phyloP scores from a whole-genome alignment of 139 green algal genomes.

The Tetradesmus obliquus region DNA sequence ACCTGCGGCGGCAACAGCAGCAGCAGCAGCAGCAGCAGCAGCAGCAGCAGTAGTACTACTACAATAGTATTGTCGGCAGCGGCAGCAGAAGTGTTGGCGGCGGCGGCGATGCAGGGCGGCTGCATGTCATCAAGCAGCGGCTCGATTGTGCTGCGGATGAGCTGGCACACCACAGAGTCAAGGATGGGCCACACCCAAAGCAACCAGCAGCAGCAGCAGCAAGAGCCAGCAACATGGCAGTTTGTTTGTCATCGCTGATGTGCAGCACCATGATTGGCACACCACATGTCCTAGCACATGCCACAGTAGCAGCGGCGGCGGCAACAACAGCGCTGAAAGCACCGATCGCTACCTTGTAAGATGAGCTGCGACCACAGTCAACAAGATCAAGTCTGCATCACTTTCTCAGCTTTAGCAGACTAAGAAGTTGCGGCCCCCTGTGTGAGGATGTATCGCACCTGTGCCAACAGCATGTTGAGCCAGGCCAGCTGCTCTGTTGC shows the following conservation, averaged over 20 bases:
- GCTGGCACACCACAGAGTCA: conserved; percentile 10
- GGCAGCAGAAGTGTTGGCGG: no score
- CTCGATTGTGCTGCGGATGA: conserved; percentile 34
- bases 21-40: not conserved
- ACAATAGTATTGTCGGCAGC: not conserved
- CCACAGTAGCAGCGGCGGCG: no score
- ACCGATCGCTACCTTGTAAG: no score
- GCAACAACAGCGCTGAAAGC: no score
- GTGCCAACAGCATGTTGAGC: conserved; percentile 26
- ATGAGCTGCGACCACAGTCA: no score
- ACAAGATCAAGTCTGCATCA: no score
- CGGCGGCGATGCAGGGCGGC: conserved; percentile 74
- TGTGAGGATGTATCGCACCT: not conserved
- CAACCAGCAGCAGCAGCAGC: not conserved
- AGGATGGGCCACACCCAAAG: conserved; percentile 33
- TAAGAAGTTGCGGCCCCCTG: no score
- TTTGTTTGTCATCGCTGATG: no score
- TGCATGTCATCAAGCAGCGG: conserved; percentile 57
- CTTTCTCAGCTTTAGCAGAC: no score
- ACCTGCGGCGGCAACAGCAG: not conserved
- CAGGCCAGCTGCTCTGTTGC: conserved; percentile 14
- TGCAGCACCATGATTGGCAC: no score
- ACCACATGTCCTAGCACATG: no score
- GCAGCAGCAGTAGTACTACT: conserved; percentile 3
- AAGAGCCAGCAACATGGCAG: not conserved